phyloP scores from a whole-genome alignment of 768 basidiomycete species.

The Termitomyces sp. region DNA sequence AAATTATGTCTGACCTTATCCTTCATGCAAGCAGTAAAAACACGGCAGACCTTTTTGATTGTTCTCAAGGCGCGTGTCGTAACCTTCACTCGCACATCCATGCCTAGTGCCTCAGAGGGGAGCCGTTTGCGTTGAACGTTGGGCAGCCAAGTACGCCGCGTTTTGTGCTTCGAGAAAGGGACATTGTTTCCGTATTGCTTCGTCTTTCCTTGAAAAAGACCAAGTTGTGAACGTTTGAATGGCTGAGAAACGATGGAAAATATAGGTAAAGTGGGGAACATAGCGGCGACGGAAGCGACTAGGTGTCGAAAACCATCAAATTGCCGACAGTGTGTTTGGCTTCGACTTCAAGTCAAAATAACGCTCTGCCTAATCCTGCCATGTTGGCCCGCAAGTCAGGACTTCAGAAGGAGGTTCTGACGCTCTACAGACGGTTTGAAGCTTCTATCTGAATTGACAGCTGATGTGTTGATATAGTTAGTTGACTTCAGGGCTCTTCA shows the following conservation, averaged over 20 bases:
- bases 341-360: constrained; percentile 5
- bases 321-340: constrained; percentile 8
- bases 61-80: constrained; percentile 75
- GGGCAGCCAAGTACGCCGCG: constrained; percentile 82
- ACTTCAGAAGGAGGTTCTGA: constrained; percentile 48
- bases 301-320: not conserved
- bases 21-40: not conserved
- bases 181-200: constrained; percentile 86
- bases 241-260: constrained; percentile 49
- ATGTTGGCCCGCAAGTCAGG: constrained; percentile 33
- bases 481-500: constrained; percentile 56
- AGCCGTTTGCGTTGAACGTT: constrained; percentile 79
- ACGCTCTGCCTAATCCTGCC: not conserved
- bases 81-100: constrained; percentile 58
- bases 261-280: constrained; percentile 25
- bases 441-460: not conserved
- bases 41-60: constrained; percentile 66
- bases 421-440: constrained; percentile 37
- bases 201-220: constrained; percentile 78
- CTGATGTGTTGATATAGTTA: not conserved
- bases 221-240: constrained; percentile 76
- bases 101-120: constrained; percentile 58
- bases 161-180: constrained; percentile 85
- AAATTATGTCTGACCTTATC: not conserved
- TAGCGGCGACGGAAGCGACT: constrained; percentile 4